These are phyloP conservation scores for Hypomontagnella monticulosa DNA, from an alignment of 495 filamentous ascomycete species.

Conservation along the genomic window DNA sequence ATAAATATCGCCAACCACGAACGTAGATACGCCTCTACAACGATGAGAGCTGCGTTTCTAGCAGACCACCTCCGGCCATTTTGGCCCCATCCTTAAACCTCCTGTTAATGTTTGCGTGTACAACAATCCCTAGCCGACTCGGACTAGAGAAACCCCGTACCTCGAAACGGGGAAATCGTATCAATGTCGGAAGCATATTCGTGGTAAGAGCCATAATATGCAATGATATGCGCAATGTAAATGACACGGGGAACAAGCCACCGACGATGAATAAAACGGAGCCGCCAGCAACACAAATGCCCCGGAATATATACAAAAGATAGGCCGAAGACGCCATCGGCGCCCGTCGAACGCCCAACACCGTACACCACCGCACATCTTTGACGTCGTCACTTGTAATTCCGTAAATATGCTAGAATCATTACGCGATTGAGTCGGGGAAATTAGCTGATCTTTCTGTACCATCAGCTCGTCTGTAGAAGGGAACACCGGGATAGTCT, in stretches of 20 bases:
- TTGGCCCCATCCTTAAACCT: slow-evolving; percentile 8
- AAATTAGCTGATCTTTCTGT: slow-evolving; percentile 28
- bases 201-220: slow-evolving; percentile 6
- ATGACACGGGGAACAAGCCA: slow-evolving; percentile 14
- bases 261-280: slow-evolving; percentile 10
- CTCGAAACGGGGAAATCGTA: slow-evolving; percentile 8
- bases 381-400: slow-evolving; percentile 26
- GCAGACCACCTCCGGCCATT: slow-evolving; percentile 6
- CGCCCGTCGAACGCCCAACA: slow-evolving; percentile 30
- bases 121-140: slow-evolving; percentile 21
- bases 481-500: slow-evolving; percentile 28
- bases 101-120: slow-evolving; percentile 10
- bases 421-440: slow-evolving; percentile 31
- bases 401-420: slow-evolving; percentile 35
- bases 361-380: slow-evolving; percentile 30
- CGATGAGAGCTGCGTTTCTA: slow-evolving; percentile 2
- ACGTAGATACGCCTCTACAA: slow-evolving; percentile 6
- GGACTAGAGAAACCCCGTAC: slow-evolving; percentile 3
- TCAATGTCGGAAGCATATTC: slow-evolving; percentile 6
- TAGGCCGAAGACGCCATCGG: slow-evolving; percentile 14
- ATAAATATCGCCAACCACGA: slow-evolving; percentile 19
- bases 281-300: not conserved
- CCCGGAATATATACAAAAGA: slow-evolving; percentile 33
- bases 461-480: slow-evolving; percentile 44
- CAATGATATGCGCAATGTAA: slow-evolving; percentile 24